Conservation (phyloP, 2,329 filamentous ascomycete genomes). For the Scleromitrula shiraiana region DNA sequence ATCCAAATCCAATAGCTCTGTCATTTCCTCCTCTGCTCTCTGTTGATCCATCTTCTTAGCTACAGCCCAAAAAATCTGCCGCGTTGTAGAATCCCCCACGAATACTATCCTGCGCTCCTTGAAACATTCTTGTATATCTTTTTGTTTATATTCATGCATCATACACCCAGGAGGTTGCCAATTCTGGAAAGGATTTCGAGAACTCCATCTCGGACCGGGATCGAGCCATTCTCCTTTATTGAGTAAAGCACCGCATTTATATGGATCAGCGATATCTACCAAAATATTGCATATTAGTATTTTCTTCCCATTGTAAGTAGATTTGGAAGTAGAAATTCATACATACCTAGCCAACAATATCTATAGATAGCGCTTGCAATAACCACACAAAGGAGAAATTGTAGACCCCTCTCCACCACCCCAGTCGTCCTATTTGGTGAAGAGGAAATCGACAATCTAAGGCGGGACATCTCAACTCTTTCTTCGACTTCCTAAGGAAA, state of each 20-base stretch:
- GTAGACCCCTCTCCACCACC: slow-evolving; percentile 15
- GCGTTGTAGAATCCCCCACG: slow-evolving; percentile 51
- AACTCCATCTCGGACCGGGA: slow-evolving; percentile 26
- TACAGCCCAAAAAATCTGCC: slow-evolving; percentile 53
- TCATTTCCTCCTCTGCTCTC: slow-evolving; percentile 31
- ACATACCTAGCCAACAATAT: slow-evolving; percentile 26
- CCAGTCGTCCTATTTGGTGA: not conserved
- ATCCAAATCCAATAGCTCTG: slow-evolving; percentile 29
- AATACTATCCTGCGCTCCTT: slow-evolving; percentile 46
- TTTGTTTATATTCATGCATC: slow-evolving; percentile 44
- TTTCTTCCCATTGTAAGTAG: too few species aligned
- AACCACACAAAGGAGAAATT: slow-evolving; percentile 17
- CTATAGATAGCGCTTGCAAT: slow-evolving; percentile 23
- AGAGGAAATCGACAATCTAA: slow-evolving; percentile 4
- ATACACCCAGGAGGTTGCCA: slow-evolving; percentile 56
- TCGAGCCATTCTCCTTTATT: slow-evolving; percentile 43
- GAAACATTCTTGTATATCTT: slow-evolving; percentile 47
- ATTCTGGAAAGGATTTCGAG: slow-evolving; percentile 32
- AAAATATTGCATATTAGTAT: not conserved
- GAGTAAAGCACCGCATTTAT: slow-evolving; percentile 45
- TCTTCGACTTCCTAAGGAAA: not conserved
- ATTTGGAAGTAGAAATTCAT: too few species aligned
- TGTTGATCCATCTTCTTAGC: slow-evolving; percentile 39
- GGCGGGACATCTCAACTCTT: slow-evolving; percentile 1
- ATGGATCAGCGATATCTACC: slow-evolving; percentile 37